Evolutionary conservation across 2,329 filamentous ascomycete genomes (phyloP).

Genomic region (Ophiosphaerella narmari): DNA sequence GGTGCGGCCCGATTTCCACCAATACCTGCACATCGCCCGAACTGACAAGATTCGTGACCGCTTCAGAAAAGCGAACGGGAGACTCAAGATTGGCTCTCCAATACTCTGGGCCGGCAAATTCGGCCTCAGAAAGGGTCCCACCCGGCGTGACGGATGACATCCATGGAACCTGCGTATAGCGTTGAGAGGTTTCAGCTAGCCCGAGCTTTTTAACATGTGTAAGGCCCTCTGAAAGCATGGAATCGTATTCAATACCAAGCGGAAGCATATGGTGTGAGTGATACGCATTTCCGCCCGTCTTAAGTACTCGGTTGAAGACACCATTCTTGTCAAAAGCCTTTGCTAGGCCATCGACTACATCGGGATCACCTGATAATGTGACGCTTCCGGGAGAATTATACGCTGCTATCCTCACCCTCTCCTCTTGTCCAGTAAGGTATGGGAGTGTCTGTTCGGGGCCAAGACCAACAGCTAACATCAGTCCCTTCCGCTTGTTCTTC

Average conservation of each 20-base stretch:
- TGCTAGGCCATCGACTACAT: background rate
- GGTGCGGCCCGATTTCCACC: conserved; percentile 14
- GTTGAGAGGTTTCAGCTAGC: background rate
- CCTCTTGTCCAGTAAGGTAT: conserved; percentile 4
- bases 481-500: conserved; percentile 12
- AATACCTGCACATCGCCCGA: background rate
- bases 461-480: conserved; percentile 32
- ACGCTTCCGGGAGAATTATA: conserved; percentile 27
- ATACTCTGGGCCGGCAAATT: conserved; percentile 1
- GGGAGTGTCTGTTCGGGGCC: conserved; percentile 2
- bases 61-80: conserved; percentile 10
- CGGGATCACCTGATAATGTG: conserved; percentile 33
- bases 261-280: conserved; percentile 36
- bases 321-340: conserved; percentile 6
- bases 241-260: conserved; percentile 16
- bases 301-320: conserved; percentile 13
- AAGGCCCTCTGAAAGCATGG: too few relatives aligned
- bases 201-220: too few relatives aligned
- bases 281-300: conserved; percentile 49
- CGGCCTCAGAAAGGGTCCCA: background rate
- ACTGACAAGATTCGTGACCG: background rate
- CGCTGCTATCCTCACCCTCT: conserved; percentile 17
- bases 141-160: background rate
- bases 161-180: background rate
- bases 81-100: conserved; percentile 17